phyloP scores from a whole-genome alignment of 768 basidiomycete genomes.

The Albatrellus ellisii region DNA sequence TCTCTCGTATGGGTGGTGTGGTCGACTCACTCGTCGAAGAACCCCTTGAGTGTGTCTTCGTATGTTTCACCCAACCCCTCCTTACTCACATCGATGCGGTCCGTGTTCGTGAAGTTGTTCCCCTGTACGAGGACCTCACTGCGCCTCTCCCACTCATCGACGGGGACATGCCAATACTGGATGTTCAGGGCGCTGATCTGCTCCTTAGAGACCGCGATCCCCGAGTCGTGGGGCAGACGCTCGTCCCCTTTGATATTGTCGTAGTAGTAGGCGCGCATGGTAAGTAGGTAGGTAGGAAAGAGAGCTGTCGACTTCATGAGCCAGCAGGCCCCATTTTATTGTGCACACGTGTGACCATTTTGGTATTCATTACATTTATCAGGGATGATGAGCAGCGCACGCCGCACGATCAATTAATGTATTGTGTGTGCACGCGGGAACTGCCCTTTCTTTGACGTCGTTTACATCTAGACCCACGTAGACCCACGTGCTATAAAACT shows the following conservation, averaged over 20 bases:
- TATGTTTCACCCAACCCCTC: constrained; percentile 73
- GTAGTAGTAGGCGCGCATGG: constrained; percentile 66
- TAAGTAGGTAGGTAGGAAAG: neutral
- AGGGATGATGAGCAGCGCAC: too few relatives aligned
- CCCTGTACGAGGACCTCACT: constrained; percentile 53
- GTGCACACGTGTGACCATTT: too few relatives aligned
- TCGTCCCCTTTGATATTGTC: constrained; percentile 73
- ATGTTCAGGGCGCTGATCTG: constrained; percentile 48
- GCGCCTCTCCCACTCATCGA: constrained; percentile 39
- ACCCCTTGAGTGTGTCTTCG: constrained; percentile 69
- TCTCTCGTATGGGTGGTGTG: neutral
- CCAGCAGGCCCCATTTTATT: too few relatives aligned
- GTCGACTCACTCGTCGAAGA: constrained; percentile 63
- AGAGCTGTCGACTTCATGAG: too few relatives aligned
- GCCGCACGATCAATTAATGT: too few relatives aligned
- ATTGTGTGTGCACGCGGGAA: too few relatives aligned
- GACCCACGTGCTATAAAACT: too few relatives aligned
- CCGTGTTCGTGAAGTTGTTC: constrained; percentile 73
- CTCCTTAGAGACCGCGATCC: constrained; percentile 35
- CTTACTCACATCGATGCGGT: constrained; percentile 65
- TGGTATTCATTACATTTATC: too few relatives aligned
- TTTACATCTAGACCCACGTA: too few relatives aligned
- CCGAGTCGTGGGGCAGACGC: constrained; percentile 64
- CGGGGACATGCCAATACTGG: constrained; percentile 51
- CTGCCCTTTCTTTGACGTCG: too few relatives aligned